Base-by-base conservation (phyloP, 306 rosid species). In the Morella rubra region DNA sequence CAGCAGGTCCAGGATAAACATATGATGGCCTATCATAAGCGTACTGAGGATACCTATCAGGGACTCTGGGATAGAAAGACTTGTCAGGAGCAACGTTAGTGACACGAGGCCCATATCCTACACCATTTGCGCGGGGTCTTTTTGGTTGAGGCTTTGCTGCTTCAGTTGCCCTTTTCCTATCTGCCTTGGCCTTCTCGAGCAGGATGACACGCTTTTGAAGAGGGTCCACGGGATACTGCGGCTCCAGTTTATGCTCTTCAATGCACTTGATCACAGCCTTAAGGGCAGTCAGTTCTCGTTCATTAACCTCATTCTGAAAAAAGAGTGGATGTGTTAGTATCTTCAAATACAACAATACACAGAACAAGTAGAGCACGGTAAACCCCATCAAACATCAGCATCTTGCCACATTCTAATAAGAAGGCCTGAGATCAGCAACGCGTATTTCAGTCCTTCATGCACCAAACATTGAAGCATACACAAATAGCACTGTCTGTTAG, bases 161-260 rank as follows among this genome's bases (percentile, higher is more conserved):
- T 86, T 95, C 98, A 0, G 97, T 88, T 79, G 83, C 97, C 80
- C 97, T 86, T 82, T 92, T 95, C 90, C 89, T 92, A 79, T 92
- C 97, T n/a, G 98, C 97, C 80, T 92, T 95, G 68, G 93, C 97
- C 81, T 89, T 95, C 86, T 95, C 98, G 51, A 95, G 84, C 77
- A 83, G 96, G 69, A 82, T 1, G 22, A 95, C 84, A 73, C 90
- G 88, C 58, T 89, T 95, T 69, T 95, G 97, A 60, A 95, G 96
- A 10, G 97, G 90, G 72, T 92, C 97, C 73, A 88, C 78, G 2
- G 98, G 87, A 81, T 87, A 95, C 80, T 79, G 90, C 75, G 88
- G 88, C 78, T 95, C 97, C n/a, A 95, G 93, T 83, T 95, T 95
- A 75, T 92, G 97, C 78, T 95, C 98, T 81, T 95, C 98, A 77